Evolutionary conservation across 1,284 basidiomycete species (phyloP), one percentile per base, ranked within the genome.

Genomic region (Cutaneotrichosporon cavernicola): DNA sequence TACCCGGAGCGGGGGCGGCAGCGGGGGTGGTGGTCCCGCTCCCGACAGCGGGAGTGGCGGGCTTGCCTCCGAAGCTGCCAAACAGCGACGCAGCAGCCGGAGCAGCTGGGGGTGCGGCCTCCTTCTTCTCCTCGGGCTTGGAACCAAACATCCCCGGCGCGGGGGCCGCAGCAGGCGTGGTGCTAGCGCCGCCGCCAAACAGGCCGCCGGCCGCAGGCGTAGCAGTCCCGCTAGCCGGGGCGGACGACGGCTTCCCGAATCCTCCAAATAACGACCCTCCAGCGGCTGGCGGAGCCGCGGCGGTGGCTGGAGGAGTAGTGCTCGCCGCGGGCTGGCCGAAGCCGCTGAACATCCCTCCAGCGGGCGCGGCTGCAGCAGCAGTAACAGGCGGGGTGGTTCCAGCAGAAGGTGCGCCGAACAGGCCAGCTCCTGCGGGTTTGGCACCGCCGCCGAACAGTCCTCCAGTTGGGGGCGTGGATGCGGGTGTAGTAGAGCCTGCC

Each of bases 261-360:
- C 56, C 43, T 31, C 69, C 70, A 57, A 70, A 70, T 5, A 36
- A 9, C 7, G 34, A 36, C 5, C 34, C 58, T 8, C 70, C 57
- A 18, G 34, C 34, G 11, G 34, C 34, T 1, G 34, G 34, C 34
- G 34, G 34, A 5, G 34, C 34, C 1, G 34, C 34, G 30, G 78
- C 73, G 1, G 76, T 64, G 46, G 73, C 69, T 10, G 76, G 67
- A 4, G 75, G 67, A 4, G 75, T 73, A 10, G 76, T 76, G 5
- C 72, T 69, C 2, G 67, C 64, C 7, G 72, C 72, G 55, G 74
- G 72, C 13, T 72, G 70, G 7, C 74, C 74, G 47, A 78, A 78
- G 6, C 43, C 52, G 10, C 43, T 30, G 30, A 52, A 32, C 32
- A 46, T 18, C 5, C 31, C 32, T 9, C 53, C 53, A 9, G 46